Evolutionary conservation across 441 rosid genomes (phyloP), one percentile per base, ranked within the genome.

Genomic region (Hura crepitans): DNA sequence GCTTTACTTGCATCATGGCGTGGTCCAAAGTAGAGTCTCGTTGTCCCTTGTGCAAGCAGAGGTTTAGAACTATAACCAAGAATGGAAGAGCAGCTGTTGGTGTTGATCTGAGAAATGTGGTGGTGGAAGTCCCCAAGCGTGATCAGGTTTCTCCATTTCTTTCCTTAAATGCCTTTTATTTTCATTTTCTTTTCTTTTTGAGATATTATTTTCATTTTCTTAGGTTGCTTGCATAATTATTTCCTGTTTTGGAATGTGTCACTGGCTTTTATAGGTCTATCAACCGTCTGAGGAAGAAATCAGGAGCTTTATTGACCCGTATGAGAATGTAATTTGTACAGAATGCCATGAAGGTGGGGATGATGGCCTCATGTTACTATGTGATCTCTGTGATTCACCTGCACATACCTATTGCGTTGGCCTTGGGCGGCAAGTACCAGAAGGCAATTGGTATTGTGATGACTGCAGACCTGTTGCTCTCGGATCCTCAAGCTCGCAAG

Each of bases 21-120:
- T 96, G 99, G 99, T 89, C 99, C 2, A 93, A 89, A 78, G 96
- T 96, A 67, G 99, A 96, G 82, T 89, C 99, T 58, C 97, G 98
- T 64, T 96, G 99, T 74, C 99, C 99, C n/a, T 68, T 87, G 72
- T 96, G 99, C 86, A 96, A 96, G 80, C 95, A 91, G 79, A 87
- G 99, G 80, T 93, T 96, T 70, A 77, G 73, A 67, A 85, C 98
- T 42, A 91, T 96, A 72, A 89, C 83, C 71, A 93, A 96, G 81
- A 87, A 88, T 18, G 88, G 95, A 57, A 91, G 96, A 84, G 76
- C 86, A 53, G 78, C 85, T 15, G 73, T 79, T 17, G 96, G 91
- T 68, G 84, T 87, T 54, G 96, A 91, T 83, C 74, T 81, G 80
- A 89, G 92, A 82, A 89, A 85, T 77, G 83, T 81, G 74, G 94